Conservation (phyloP, 129 eudicot species). For the Gnaphalium uliginosum region DNA sequence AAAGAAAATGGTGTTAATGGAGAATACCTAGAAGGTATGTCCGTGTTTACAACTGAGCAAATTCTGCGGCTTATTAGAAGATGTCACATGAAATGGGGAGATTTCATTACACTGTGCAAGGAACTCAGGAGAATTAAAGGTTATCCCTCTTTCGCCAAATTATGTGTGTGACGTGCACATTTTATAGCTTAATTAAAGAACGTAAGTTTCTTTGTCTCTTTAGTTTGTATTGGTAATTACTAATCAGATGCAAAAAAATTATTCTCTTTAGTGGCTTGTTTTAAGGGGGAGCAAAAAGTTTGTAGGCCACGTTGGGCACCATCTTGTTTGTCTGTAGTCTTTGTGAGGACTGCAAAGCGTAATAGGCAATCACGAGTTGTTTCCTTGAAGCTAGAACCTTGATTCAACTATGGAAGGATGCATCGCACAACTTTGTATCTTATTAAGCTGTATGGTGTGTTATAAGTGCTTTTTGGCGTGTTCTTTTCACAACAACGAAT, state of each 20-base stretch:
- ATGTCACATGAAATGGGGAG: constrained; percentile 99
- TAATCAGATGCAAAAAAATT: background rate
- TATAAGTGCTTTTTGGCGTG: constrained; percentile 7
- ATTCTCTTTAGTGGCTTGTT: constrained; percentile 66
- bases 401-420: constrained; percentile 24
- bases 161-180: too few relatives aligned
- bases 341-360: constrained; percentile 65
- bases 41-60: constrained; percentile 91
- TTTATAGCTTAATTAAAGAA: too few relatives aligned
- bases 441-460: background rate
- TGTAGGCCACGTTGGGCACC: constrained; percentile 92
- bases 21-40: constrained; percentile 95
- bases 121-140: constrained; percentile 93
- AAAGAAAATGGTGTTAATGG: constrained; percentile 90
- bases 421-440: constrained; percentile 1
- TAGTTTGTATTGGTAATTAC: background rate
- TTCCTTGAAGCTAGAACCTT: constrained; percentile 86
- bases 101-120: constrained; percentile 91
- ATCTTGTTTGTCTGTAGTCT: constrained; percentile 65
- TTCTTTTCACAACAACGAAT: background rate
- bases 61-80: constrained; percentile 83
- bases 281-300: constrained; percentile 87
- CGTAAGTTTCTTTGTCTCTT: background rate
- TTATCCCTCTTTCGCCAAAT: constrained; percentile 27
- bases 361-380: constrained; percentile 82